phyloP scores from a whole-genome alignment of 2,329 filamentous ascomycete genomes.

The Aspergillus alliaceus region DNA sequence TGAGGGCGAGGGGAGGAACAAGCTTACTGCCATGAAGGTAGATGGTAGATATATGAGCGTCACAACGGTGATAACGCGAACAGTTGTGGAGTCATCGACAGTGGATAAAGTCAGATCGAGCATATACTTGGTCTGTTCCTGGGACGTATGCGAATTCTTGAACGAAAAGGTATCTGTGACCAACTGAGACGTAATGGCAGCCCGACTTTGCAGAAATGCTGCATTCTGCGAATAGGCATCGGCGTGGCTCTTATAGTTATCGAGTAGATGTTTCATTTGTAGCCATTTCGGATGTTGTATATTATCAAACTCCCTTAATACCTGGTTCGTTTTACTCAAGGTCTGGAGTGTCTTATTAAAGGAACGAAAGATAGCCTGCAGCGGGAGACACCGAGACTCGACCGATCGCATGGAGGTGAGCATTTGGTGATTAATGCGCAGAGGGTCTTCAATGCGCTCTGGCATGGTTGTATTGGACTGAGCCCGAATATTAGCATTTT shows the following conservation, averaged over 20 bases:
- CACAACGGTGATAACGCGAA: constrained; percentile 29
- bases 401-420: constrained; percentile 14
- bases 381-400: constrained; percentile 21
- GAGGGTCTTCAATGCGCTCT: constrained; percentile 5
- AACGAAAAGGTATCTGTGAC: constrained; percentile 24
- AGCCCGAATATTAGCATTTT: neutral
- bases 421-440: constrained; percentile 21
- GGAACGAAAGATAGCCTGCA: constrained; percentile 20
- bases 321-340: constrained; percentile 8
- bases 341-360: constrained; percentile 13
- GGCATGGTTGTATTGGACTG: constrained; percentile 11
- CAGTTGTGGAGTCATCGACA: constrained; percentile 27
- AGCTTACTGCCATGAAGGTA: constrained; percentile 37
- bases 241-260: constrained; percentile 15
- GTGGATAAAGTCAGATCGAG: constrained; percentile 27
- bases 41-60: constrained; percentile 35
- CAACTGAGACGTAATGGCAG: constrained; percentile 18
- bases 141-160: constrained; percentile 16
- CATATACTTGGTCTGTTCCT: constrained; percentile 24
- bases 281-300: constrained; percentile 2
- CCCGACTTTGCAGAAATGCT: constrained; percentile 18
- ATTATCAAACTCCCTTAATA: constrained; percentile 3
- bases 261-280: constrained; percentile 14
- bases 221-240: constrained; percentile 19
- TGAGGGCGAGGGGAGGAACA: neutral